A percentile compares a stretch with the other conserved stretches of the same genome.
phyloP scores from a whole-genome alignment of 1,284 basidiomycete genomes.

The Blastosporella zonata region DNA sequence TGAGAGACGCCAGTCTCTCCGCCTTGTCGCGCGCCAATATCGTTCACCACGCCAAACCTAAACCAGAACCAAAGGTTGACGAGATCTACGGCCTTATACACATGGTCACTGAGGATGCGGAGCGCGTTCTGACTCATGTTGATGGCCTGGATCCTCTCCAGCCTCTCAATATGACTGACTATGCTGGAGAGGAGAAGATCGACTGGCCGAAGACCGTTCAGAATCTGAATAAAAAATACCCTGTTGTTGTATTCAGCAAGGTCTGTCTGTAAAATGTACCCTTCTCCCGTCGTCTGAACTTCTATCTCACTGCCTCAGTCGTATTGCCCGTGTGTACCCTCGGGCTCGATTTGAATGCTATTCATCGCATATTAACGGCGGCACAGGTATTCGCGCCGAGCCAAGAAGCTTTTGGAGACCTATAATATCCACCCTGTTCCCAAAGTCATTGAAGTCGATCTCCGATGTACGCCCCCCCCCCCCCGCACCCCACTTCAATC shows the following conservation, averaged over 20 bases:
- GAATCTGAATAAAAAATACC: constrained; percentile 48
- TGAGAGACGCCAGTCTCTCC: constrained; percentile 31
- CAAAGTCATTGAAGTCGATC: constrained; percentile 72
- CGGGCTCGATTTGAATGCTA: neutral
- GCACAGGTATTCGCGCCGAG: constrained; percentile 60
- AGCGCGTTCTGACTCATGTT: constrained; percentile 38
- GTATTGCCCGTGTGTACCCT: constrained; percentile 58
- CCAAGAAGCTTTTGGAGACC: constrained; percentile 63
- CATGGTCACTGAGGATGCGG: constrained; percentile 50
- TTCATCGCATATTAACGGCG: constrained; percentile 3
- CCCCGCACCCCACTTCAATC: neutral
- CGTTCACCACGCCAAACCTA: constrained; percentile 29
- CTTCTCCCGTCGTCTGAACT: constrained; percentile 3
- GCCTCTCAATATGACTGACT: constrained; percentile 49
- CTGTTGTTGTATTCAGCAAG: constrained; percentile 81
- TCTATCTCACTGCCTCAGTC: constrained; percentile 37
- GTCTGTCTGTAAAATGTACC: constrained; percentile 29
- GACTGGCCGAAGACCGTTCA: constrained; percentile 50
- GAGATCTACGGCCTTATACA: constrained; percentile 69
- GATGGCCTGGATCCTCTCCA: constrained; percentile 41
- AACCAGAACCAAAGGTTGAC: constrained; percentile 29
- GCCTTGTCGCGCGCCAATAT: constrained; percentile 39
- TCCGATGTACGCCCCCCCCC: constrained; percentile 46
- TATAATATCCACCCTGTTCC: constrained; percentile 71
- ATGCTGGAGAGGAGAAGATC: constrained; percentile 42